Evolutionary conservation across 371 early-diverging fungal species (phyloP), one percentile per base, ranked within the genome.

Genomic region (Zancudomyces culisetae): DNA sequence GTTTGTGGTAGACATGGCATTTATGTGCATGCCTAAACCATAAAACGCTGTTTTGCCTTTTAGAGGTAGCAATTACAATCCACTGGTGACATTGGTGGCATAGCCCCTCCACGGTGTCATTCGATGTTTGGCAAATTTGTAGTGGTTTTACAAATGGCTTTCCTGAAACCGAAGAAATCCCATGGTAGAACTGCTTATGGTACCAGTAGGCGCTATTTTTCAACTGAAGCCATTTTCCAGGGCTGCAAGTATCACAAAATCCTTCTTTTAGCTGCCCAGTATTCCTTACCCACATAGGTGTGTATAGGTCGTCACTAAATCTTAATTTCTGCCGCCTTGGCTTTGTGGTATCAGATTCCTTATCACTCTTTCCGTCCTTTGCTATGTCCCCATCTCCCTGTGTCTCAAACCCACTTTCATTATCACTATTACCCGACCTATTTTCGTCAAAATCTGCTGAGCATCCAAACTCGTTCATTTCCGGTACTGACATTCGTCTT

Each of bases 191-290:
- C 63, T 91, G 90, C 67, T 85, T 91, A 69, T 91, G 92, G 58
- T 91, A 90, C 92, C 92, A 91, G 55, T 71, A 91, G 2, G 92
- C 90, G 54, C 85, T 84, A 61, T 87, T 90, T 60, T 91, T 91
- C 21, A 91, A 72, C 60, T 91, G 87, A 29, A 91, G 68, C 90
- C 92, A 91, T 60, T 79, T 79, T 2, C 85, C 87, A 10, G 88
- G 86, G 42, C 66, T 62, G 62, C 92, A 91, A 2, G 80, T 77
- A 30, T 88, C 88, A 65, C 92, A 91, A 48, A 81, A 73, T 0
- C 92, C 92, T 58, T 91, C 90, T 61, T 86, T 86, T 21, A 74
- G 65, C 43, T 80, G 80, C 0, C 90, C 90, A 51, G 68, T 69
- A 55, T 72, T 75, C 28, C 92, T 72, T 3, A 90, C 90, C 85